phyloP scores from a whole-genome alignment of 2,329 filamentous ascomycete genomes.

The Fusarium multiceps region DNA sequence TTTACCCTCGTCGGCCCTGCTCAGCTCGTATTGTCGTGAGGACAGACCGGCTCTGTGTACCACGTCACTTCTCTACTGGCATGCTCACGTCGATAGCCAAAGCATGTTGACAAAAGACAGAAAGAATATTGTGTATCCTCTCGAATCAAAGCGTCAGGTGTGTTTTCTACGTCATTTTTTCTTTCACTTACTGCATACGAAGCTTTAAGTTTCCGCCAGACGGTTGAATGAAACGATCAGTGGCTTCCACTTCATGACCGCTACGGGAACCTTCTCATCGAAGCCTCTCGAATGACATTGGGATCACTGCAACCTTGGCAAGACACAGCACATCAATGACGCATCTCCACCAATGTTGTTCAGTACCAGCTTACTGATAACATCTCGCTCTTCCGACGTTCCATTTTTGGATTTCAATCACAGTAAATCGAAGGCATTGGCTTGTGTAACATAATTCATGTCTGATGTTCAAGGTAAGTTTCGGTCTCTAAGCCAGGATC shows the following conservation, averaged over 20 bases:
- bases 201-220: background rate
- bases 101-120: background rate
- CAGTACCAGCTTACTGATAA: background rate
- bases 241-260: background rate
- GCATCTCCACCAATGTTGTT: background rate
- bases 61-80: constrained; percentile 6
- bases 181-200: background rate
- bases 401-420: background rate
- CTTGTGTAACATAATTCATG: constrained; percentile 26
- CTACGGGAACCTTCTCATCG: background rate
- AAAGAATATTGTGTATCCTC: background rate
- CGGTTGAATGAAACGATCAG: background rate
- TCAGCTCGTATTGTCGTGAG: background rate
- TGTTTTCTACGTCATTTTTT: background rate
- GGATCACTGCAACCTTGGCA: background rate
- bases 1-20: background rate
- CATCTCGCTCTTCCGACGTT: background rate
- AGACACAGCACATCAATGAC: background rate
- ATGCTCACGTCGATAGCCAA: background rate
- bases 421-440: background rate
- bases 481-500: constrained; percentile 44
- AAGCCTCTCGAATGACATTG: background rate
- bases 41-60: background rate
- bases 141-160: background rate
- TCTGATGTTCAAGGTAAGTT: constrained; percentile 39